Evolutionary conservation across 441 rosid species (phyloP), one percentile per base, ranked within the genome.

Genomic region (Brassica balearica): DNA sequence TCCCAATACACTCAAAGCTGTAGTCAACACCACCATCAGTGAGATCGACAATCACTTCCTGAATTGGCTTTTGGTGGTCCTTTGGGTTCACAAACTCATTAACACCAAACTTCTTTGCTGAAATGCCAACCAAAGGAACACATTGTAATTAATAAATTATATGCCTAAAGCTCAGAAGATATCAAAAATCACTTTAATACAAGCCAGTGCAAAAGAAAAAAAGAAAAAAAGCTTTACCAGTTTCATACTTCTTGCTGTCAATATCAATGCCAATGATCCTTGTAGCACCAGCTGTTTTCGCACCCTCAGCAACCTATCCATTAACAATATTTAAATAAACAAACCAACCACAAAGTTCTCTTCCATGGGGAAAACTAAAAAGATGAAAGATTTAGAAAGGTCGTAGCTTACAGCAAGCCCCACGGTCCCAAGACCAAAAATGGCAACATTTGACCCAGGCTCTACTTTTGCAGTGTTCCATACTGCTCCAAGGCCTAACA

Each of bases 1-100:
- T 95, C 60, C 99, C 99, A 6, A 95, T 92, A 62, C 99, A 95
- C 82, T 95, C 99, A 77, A 95, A 95, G 81, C 99, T 95, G 80
- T 95, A 93, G 87, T 95, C 98, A 70, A 95, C 98, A 60, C 99
- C 99, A 15, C 99, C 99, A 83, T 95, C 99, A 4, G 98, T 95
- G 82, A 87, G 92, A 69, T 93, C 98, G 38, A 90, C 88, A 79
- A 95, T 48, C 80, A 91, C 96, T 85, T 92, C 91, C 81, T 93
- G 99, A 59, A 96, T 92, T 72, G 98, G 98, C 83, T 92, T 87
- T 23, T 89, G 88, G 12, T 93, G 90, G 38, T 96, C 99, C 85
- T 89, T 96, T 11, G 98, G 99, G 84, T 96, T 96, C 83, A 93
- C 87, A 85, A 93, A 96, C 80, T 96, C 99, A 11, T 95, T 93